phyloP scores from a whole-genome alignment of 371 early-diverging fungal genomes.

The Umbelopsis sp. region DNA sequence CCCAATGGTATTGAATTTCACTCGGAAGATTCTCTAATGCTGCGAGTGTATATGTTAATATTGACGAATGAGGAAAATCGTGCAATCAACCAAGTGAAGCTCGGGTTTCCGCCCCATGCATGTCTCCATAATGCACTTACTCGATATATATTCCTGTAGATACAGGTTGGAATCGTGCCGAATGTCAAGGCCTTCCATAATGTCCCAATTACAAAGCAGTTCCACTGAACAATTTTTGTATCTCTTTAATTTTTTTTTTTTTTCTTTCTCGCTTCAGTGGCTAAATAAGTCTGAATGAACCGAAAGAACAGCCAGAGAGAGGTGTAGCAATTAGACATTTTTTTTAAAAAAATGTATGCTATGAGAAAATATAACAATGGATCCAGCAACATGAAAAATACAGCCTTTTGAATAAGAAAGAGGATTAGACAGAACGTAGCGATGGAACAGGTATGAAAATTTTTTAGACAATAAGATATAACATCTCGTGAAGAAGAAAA shows the following conservation, averaged over 20 bases:
- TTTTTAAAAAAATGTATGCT: too few species aligned
- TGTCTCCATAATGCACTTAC: constrained; percentile 22
- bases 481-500: too few species aligned
- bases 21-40: constrained; percentile 57
- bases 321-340: too few species aligned
- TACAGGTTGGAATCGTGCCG: constrained; percentile 51
- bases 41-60: constrained; percentile 20
- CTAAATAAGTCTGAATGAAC: too few species aligned
- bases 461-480: too few species aligned
- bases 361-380: too few species aligned
- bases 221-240: constrained; percentile 2
- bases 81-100: background rate
- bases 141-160: constrained; percentile 48
- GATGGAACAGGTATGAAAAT: too few species aligned
- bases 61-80: background rate
- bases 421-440: too few species aligned
- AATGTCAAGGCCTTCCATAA: constrained; percentile 32
- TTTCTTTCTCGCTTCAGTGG: background rate
- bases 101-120: background rate
- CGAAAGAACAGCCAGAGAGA: too few species aligned
- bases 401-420: too few species aligned
- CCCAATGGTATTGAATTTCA: constrained; percentile 54
- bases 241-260: background rate
- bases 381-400: too few species aligned
- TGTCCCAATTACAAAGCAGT: background rate